phyloP scores from a whole-genome alignment of 2,329 filamentous ascomycete genomes.

The Podosphaera fusca region DNA sequence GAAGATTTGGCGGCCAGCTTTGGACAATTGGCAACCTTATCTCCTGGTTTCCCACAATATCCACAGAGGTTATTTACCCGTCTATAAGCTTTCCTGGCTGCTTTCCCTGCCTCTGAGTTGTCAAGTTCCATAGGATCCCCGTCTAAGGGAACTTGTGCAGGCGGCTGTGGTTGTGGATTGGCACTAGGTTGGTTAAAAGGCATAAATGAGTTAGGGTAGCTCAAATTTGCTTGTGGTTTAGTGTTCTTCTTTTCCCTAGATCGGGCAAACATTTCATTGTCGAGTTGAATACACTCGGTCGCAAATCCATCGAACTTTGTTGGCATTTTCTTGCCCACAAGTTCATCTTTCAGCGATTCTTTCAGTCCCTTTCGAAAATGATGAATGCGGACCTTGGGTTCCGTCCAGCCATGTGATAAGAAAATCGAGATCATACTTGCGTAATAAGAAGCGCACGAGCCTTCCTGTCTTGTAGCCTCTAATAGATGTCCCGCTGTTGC shows the following conservation, averaged over 20 bases:
- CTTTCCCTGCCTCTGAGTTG: no score
- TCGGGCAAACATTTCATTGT: neutral
- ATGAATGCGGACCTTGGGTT: neutral
- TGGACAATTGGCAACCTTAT: neutral
- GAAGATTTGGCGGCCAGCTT: neutral
- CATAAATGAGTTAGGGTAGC: no score
- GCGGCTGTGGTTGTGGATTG: no score
- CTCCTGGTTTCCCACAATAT: neutral
- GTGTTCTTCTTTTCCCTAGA: no score
- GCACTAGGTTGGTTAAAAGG: no score
- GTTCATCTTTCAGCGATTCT: neutral
- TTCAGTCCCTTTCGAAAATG: neutral
- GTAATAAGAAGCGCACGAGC: neutral
- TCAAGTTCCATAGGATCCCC: no score
- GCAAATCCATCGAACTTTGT: neutral
- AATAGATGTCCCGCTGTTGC: neutral
- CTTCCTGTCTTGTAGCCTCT: neutral
- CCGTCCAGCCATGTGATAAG: neutral
- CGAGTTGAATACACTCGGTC: neutral
- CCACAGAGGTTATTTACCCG: neutral
- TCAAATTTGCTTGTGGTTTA: no score
- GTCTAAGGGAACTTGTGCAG: no score
- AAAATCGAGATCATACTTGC: neutral
- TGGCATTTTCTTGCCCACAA: neutral
- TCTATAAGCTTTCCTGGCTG: neutral